Evolutionary conservation across 768 basidiomycete species (phyloP).

Genomic region (Neoboletus magnificus): DNA sequence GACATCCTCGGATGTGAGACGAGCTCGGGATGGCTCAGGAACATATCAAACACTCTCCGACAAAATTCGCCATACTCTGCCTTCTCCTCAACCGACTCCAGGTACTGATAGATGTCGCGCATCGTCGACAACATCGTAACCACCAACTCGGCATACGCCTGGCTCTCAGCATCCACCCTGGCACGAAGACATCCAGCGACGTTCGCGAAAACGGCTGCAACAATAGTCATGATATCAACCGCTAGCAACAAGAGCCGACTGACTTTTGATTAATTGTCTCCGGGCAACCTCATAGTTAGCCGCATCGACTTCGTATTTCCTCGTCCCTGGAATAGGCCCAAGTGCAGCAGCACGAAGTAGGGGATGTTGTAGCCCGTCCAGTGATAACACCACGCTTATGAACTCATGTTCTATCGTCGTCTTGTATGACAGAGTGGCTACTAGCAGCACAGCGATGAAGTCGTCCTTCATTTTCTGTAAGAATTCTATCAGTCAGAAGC

Average conservation of each 20-base stretch:
- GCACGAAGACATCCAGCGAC: conserved; percentile 35
- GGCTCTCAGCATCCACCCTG: conserved; percentile 34
- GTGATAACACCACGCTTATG: conserved; percentile 50
- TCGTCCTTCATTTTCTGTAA: conserved; percentile 44
- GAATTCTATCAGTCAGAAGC: not conserved
- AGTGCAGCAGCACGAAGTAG: conserved; percentile 39
- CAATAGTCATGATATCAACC: conserved; percentile 8
- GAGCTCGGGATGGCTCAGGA: conserved; percentile 33
- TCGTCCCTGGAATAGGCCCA: conserved; percentile 15
- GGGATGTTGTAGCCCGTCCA: conserved; percentile 56
- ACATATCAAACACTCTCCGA: conserved; percentile 25
- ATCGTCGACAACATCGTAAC: conserved; percentile 50
- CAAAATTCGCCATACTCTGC: conserved; percentile 37
- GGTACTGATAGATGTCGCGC: conserved; percentile 38
- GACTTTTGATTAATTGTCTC: conserved; percentile 37
- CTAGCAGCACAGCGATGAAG: conserved; percentile 54
- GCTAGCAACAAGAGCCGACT: conserved; percentile 15
- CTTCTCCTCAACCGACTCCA: conserved; percentile 18
- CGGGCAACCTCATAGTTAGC: conserved; percentile 35
- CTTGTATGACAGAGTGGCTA: conserved; percentile 45
- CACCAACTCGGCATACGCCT: conserved; percentile 40
- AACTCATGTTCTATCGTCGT: conserved; percentile 59
- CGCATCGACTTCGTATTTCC: conserved; percentile 31
- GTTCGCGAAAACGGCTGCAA: conserved; percentile 46
- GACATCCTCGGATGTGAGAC: conserved; percentile 31